Conservation (phyloP, 345 rosid species). For the Bruguiera sexangula region DNA sequence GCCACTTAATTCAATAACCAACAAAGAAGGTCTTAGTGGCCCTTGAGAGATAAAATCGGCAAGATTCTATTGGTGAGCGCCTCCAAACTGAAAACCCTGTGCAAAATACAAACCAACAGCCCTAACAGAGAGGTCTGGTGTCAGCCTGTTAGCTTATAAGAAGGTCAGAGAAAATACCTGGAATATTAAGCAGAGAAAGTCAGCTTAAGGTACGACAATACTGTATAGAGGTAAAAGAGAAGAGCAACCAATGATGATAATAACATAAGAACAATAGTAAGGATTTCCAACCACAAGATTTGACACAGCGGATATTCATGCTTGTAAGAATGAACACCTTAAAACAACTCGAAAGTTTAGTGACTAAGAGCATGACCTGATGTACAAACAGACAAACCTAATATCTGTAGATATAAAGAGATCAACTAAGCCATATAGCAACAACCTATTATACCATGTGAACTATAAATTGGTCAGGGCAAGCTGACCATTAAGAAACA, state of each 20-base stretch:
- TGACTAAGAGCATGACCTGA: too few species aligned
- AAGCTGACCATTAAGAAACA: too few species aligned
- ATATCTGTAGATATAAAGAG: too few species aligned
- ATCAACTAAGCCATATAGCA: too few species aligned
- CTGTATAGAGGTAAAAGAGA: not conserved
- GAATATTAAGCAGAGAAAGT: conserved; percentile 62
- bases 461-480: too few species aligned
- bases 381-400: too few species aligned
- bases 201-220: conserved; percentile 30
- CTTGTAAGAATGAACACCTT: too few species aligned
- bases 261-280: too few species aligned
- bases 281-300: too few species aligned
- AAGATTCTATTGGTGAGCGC: conserved; percentile 36
- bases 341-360: too few species aligned
- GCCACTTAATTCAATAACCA: conserved; percentile 1
- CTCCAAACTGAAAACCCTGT: conserved; percentile 64
- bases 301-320: too few species aligned
- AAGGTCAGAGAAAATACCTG: conserved; percentile 98
- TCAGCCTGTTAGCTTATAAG: conserved; percentile 92
- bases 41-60: conserved; percentile 33
- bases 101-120: conserved; percentile 89
- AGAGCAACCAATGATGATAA: not conserved
- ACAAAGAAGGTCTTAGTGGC: conserved; percentile 15
- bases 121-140: conserved; percentile 69
- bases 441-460: too few species aligned